Base-by-base conservation (phyloP, 2,329 filamentous ascomycete species). In the Dactylellina sp. region DNA sequence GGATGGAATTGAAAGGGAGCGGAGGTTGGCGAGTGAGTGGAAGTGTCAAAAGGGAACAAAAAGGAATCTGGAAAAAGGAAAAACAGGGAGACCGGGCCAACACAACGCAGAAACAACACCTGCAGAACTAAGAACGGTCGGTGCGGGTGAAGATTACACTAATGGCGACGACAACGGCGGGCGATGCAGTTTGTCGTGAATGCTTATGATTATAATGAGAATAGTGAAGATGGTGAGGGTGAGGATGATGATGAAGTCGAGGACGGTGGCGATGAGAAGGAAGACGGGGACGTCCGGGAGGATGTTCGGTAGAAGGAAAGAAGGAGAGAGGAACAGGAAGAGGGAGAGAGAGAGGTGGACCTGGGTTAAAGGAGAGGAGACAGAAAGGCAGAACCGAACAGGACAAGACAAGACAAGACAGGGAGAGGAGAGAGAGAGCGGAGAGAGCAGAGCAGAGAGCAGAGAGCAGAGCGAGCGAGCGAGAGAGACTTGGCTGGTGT, bases 1-100 rank as follows among this genome's bases (percentile, higher is more conserved):
- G 71, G 74, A 75, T 65, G 76, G 61, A 66, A 60, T n/a, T n/a
- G n/a, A n/a, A n/a, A n/a, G n/a, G n/a, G n/a, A n/a, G n/a, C n/a
- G n/a, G n/a, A n/a, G n/a, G n/a, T n/a, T 75, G 71, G 72, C 71
- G 75, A 77, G 64, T 47, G 55, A 70, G 71, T 65, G 75, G 71
- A 71, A 71, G 76, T 71, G 75, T 66, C 76, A 66, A 49, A 63
- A 75, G 53, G 55, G 75, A 75, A 76, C 75, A 76, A 75, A 75
- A 72, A 76, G 75, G 75, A 75, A 75, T 71, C 76, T 76, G 71
- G 71, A 53, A 71, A 75, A 77, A 71, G 37, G 76, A 76, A 78
- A 49, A 44, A 60, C 14, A 55, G 18, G 76, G 76, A 63, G 61
- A 40, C 52, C 39, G 71, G 24, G 63, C 59, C 46, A 61, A 65